Conservation (phyloP, 192 early-diverging fungal genomes). For the Podila clonocystis region DNA sequence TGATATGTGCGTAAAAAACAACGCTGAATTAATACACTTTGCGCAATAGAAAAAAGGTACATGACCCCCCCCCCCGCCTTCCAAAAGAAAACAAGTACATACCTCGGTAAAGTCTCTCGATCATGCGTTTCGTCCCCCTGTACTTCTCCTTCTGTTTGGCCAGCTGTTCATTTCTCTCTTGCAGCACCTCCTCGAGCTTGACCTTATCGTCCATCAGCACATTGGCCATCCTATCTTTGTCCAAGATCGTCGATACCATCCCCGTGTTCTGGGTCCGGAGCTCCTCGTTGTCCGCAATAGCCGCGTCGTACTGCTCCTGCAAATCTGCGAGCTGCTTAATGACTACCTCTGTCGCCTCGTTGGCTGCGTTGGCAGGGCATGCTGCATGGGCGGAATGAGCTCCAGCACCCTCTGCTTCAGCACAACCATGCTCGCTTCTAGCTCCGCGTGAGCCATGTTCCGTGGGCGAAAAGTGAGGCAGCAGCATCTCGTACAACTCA, state of each 20-base stretch:
- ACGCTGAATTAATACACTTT: too few species aligned
- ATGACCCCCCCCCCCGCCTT: too few species aligned
- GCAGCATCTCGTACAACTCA: not conserved
- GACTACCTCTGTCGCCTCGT: not conserved
- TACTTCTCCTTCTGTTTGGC: not conserved
- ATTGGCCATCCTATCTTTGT: not conserved
- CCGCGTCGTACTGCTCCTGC: not conserved
- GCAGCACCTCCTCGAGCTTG: not conserved
- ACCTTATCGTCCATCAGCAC: not conserved
- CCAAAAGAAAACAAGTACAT: not conserved
- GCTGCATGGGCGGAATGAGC: not conserved
- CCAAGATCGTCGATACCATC: not conserved
- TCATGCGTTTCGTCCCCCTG: not conserved
- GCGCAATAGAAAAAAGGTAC: too few species aligned
- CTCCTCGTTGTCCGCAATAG: not conserved
- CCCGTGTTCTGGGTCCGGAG: not conserved
- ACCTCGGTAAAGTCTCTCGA: slow-evolving; percentile 26
- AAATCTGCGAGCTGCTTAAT: slow-evolving; percentile 2
- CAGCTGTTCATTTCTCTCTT: not conserved
- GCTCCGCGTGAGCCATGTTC: too few species aligned
- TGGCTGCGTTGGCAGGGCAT: not conserved
- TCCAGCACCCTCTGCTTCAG: too few species aligned
- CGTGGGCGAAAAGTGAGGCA: not conserved
- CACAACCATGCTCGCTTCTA: too few species aligned
- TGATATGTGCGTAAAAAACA: not conserved